These are phyloP conservation scores for Sarcodon aspratus DNA, from an alignment of 768 basidiomycete species.

Conservation along the genomic window DNA sequence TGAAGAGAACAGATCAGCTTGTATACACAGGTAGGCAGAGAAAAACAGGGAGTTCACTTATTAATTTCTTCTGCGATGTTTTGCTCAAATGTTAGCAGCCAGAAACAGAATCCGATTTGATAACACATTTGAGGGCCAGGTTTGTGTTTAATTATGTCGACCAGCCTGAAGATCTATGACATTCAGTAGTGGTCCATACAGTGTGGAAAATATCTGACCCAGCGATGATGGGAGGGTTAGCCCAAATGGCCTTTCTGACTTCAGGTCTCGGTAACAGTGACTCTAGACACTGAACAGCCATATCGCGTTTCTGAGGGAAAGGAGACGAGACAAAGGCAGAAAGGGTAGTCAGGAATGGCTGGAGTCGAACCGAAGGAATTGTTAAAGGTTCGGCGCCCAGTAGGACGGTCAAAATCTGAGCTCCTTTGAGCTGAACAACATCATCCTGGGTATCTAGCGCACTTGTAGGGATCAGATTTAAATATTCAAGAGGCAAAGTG, in stretches of 20 bases:
- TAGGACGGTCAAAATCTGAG: slow-evolving; percentile 81
- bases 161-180: slow-evolving; percentile 35
- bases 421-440: slow-evolving; percentile 86
- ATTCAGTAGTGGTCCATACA: neutral
- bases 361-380: slow-evolving; percentile 14
- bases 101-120: slow-evolving; percentile 86
- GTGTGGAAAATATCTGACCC: slow-evolving; percentile 34
- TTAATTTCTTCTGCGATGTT: slow-evolving; percentile 80
- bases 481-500: slow-evolving; percentile 1
- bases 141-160: slow-evolving; percentile 72
- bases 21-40: neutral
- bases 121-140: slow-evolving; percentile 92
- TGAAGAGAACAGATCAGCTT: neutral
- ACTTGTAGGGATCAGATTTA: slow-evolving; percentile 31
- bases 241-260: slow-evolving; percentile 75
- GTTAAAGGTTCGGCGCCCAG: slow-evolving; percentile 30
- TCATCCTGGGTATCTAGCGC: slow-evolving; percentile 76
- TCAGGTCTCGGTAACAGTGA: slow-evolving; percentile 73
- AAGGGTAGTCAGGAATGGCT: slow-evolving; percentile 23
- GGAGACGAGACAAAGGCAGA: slow-evolving; percentile 21
- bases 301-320: slow-evolving; percentile 65
- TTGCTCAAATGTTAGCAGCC: slow-evolving; percentile 88
- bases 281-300: slow-evolving; percentile 87
- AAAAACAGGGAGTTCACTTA: slow-evolving; percentile 39
- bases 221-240: slow-evolving; percentile 48